These are phyloP conservation scores for Tulasnella sp. DNA, from an alignment of 768 basidiomycete species.

Conservation along the genomic window DNA sequence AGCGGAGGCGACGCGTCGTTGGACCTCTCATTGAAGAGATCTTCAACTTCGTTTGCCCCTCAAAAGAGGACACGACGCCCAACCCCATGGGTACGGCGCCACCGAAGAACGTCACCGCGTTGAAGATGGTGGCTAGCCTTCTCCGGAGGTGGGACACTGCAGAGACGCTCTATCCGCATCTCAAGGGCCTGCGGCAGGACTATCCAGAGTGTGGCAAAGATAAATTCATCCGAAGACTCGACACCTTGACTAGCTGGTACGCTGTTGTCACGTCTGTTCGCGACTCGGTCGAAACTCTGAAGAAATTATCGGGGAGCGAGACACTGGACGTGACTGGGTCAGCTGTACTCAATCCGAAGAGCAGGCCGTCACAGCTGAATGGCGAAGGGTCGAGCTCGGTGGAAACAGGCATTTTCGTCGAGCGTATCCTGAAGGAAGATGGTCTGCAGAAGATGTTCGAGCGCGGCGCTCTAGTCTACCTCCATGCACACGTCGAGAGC, in stretches of 20 bases:
- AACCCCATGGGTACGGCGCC: background rate
- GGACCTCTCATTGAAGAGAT: slow-evolving; percentile 81
- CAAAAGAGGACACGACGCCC: slow-evolving; percentile 20
- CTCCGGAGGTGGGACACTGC: slow-evolving; percentile 71
- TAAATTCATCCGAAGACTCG: slow-evolving; percentile 69
- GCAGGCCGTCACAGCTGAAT: background rate
- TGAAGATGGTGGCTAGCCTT: slow-evolving; percentile 52
- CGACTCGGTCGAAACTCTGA: slow-evolving; percentile 66
- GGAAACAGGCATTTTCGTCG: slow-evolving; percentile 83
- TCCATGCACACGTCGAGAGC: slow-evolving; percentile 73
- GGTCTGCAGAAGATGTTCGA: slow-evolving; percentile 92
- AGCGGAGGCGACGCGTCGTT: slow-evolving; percentile 68
- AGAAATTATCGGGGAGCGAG: slow-evolving; percentile 73
- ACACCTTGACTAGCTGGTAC: slow-evolving; percentile 86
- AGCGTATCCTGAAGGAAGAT: slow-evolving; percentile 90
- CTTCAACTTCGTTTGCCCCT: slow-evolving; percentile 55
- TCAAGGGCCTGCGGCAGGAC: slow-evolving; percentile 69
- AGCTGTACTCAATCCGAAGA: slow-evolving; percentile 41
- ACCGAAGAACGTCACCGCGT: slow-evolving; percentile 13
- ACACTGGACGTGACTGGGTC: slow-evolving; percentile 64
- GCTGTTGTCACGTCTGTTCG: slow-evolving; percentile 80
- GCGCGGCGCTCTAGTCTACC: slow-evolving; percentile 77
- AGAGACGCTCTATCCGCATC: slow-evolving; percentile 76
- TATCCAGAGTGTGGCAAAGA: slow-evolving; percentile 57
- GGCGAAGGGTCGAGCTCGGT: slow-evolving; percentile 29